A percentile compares a stretch with the other conserved stretches of the same genome.
Conservation (phyloP, 345 rosid genomes). For the Populus nigra region DNA sequence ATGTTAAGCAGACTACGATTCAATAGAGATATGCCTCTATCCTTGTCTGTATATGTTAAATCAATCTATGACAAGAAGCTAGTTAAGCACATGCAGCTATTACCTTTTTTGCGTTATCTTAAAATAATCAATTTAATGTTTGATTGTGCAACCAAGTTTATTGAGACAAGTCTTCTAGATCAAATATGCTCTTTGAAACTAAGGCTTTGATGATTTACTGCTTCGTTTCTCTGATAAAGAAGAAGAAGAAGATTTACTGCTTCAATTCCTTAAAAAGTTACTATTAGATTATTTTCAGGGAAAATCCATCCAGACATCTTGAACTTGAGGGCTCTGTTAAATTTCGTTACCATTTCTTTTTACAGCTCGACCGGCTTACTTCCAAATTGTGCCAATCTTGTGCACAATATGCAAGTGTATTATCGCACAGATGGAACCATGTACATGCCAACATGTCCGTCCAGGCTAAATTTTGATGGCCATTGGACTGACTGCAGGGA, state of each 20-base stretch:
- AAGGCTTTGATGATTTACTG: neutral
- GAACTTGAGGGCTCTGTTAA: neutral
- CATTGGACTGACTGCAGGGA: too few species aligned
- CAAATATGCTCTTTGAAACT: neutral
- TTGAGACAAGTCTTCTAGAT: neutral
- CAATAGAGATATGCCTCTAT: neutral
- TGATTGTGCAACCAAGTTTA: neutral
- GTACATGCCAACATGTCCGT: too few species aligned
- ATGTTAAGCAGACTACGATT: constrained; percentile 19
- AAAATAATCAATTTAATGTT: neutral
- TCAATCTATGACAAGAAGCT: too few species aligned
- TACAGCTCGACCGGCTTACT: neutral
- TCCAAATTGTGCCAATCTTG: neutral
- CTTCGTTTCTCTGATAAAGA: neutral
- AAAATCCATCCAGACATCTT: neutral
- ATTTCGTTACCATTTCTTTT: neutral
- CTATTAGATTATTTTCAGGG: neutral
- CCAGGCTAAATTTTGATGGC: too few species aligned
- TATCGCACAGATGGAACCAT: too few species aligned
- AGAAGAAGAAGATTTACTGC: neutral
- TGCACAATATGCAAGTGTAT: neutral
- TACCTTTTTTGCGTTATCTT: neutral
- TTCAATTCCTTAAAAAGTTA: neutral
- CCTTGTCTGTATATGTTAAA: too few species aligned
- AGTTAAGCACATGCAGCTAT: neutral